Base-by-base conservation (phyloP, 2,329 filamentous ascomycete genomes). In the Achaetomium macrosporum region DNA sequence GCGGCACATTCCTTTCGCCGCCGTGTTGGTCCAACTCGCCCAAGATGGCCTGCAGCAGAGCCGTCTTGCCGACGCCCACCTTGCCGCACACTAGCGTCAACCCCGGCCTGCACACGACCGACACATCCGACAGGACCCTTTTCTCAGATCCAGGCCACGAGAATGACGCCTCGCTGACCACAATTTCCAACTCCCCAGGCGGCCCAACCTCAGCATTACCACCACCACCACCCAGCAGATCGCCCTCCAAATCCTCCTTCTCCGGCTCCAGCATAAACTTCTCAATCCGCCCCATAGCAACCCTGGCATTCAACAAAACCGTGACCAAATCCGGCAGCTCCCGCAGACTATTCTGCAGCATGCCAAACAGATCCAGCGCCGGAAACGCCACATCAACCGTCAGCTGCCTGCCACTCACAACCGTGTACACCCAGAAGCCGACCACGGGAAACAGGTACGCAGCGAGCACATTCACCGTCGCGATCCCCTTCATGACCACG, bases 181-280 rank as follows among this genome's bases (percentile, higher is more conserved):
- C 67, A 17, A 85, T 71, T 15, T 76, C 70, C 16, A 71, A 56
- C 12, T 61, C 55, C 1, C 61, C 65, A 0, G 51, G 61, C 9
- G 64, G 60, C 20, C 41, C 47, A 13, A 29, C 35, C 19, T 41
- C 44, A 4, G 10, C 29, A 10, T 17, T 12, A 8, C 19, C 37
- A 15, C 39, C 53, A 3, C 48, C 44, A 4, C 48, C n/a, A 16
- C 59, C 1, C 11, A 40, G 58, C 1, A 66, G 42, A 3, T 74
- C 68, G 9, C 65, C 62, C 4, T 73, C 71, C 3, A 68, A 66
- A 29, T 78, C 75, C 30, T 81, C 78, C 60, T 90, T 89, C 63
- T 96, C 83, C 0, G 88, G 88, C 67, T 96, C 90, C 0, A 75
- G 73, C 88, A 96, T 95, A 70, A 95, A 96, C 19, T 81, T 78